Percentiles rank a stretch among this genome's conserved stretches.
These are phyloP conservation scores for Casuarina glauca DNA, from an alignment of 306 rosid species.

Conservation along the genomic window DNA sequence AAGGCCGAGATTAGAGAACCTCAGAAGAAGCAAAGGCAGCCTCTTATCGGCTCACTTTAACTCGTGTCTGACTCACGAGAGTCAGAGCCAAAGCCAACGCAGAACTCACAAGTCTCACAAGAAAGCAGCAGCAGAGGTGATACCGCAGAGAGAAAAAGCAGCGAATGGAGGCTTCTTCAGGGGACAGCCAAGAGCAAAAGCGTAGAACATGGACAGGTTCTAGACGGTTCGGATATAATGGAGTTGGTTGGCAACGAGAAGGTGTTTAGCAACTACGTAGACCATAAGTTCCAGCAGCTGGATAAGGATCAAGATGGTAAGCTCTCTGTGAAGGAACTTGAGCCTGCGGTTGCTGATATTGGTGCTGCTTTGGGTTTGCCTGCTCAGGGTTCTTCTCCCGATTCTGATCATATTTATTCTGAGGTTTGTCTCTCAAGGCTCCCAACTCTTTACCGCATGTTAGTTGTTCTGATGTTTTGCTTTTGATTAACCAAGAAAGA, in stretches of 20 bases:
- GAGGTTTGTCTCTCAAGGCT: constrained; percentile 43
- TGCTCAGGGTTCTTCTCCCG: constrained; percentile 69
- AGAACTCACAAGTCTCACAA: constrained; percentile 52
- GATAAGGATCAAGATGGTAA: constrained; percentile 85
- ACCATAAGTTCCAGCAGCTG: constrained; percentile 75
- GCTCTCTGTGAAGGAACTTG: constrained; percentile 81
- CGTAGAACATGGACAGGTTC: constrained; percentile 52
- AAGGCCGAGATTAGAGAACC: background rate
- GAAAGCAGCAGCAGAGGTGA: constrained; percentile 20
- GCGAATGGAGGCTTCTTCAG: constrained; percentile 35
- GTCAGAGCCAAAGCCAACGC: constrained; percentile 6
- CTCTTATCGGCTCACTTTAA: constrained; percentile 6
- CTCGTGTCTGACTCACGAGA: constrained; percentile 60
- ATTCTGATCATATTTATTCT: constrained; percentile 79
- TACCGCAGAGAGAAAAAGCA: background rate
- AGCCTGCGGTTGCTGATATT: constrained; percentile 95
- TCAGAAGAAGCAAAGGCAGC: background rate
- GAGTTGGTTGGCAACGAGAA: constrained; percentile 83
- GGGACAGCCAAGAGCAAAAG: constrained; percentile 32
- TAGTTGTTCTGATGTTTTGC: too few species aligned
- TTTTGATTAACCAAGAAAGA: too few species aligned
- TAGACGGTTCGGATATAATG: constrained; percentile 95
- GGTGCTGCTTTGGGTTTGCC: constrained; percentile 98
- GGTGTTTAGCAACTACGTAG: constrained; percentile 73
- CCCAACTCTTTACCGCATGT: too few species aligned